Evolutionary conservation across 352 stramenopile species (phyloP), one percentile per base, ranked within the genome.

Genomic region (Phytopythium kandeliae): DNA sequence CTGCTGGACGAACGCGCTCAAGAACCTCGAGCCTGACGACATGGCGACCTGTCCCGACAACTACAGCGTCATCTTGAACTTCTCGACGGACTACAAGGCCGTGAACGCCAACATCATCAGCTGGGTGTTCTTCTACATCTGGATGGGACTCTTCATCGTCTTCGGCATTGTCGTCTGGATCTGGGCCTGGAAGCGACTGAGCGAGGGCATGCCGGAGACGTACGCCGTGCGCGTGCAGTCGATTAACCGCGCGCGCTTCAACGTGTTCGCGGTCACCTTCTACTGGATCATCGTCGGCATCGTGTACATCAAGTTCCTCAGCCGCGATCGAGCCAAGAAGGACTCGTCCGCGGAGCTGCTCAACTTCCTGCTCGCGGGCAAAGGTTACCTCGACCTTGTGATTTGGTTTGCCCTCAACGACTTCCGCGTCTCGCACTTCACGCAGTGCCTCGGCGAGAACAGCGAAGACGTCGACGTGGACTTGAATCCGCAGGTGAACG

Each of bases 331-430:
- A 12, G 55, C 71, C 22, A 69, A 75, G 41, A 66, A 68, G 6
- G 76, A 87, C 51, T 65, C 57, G 25, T 80, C 72, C 13, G 90
- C 67, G 36, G 78, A 93, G 51, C 62, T 95, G 17, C 58, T 95
- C 33, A 92, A 95, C 51, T 95, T 93, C 57, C 54, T 95, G 37
- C 92, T 95, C 56, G 78, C 82, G 0, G 77, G 78, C 48, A 93
- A 95, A 55, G 85, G 85, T 22, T 93, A 93, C 60, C 57, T 95
- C n/a, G 85, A 95, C 50, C 57, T 95, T 22, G 82, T 95, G 9
- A 92, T 95, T 43, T 95, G 85, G 85, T 93, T 95, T 49, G 70
- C 80, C 35, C 57, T 93, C 30, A 95, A 95, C 57, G 85, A 93
- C 48, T 93, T 93, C 48, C 77, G 75, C 38, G 54, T 92, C n/a